phyloP scores from a whole-genome alignment of 1,284 basidiomycete genomes.

The Sporisorium scitamineum region DNA sequence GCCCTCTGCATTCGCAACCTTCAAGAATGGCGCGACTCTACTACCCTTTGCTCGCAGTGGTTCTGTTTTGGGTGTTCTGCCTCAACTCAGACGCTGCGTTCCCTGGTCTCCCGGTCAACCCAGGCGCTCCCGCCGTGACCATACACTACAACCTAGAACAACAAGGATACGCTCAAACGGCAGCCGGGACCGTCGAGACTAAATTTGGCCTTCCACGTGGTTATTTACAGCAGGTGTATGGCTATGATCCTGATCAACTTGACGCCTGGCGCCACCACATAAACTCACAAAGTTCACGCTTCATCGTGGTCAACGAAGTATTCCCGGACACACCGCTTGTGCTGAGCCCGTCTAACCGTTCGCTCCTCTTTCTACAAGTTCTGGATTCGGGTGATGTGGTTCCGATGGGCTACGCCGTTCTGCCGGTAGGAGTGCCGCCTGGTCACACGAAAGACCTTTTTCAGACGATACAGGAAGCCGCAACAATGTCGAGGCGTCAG shows the following conservation, averaged over 20 bases:
- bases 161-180: neutral
- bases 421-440: conserved; percentile 12
- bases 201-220: neutral
- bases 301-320: neutral
- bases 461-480: conserved; percentile 6
- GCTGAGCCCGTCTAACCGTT: neutral
- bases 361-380: conserved; percentile 8
- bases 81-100: neutral
- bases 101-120: neutral
- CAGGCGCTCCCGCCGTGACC: neutral
- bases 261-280: neutral
- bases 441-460: conserved; percentile 12
- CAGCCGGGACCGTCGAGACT: neutral
- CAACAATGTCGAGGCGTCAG: neutral
- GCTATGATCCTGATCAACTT: neutral
- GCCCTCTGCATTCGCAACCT: neutral
- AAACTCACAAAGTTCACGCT: neutral
- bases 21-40: neutral
- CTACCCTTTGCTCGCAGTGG: neutral
- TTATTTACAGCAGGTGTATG: conserved; percentile 8
- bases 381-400: neutral
- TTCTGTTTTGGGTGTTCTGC: neutral
- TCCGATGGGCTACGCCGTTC: conserved; percentile 14
- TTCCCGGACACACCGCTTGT: neutral
- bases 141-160: neutral